Evolutionary conservation across 73 alveolate species (phyloP), one percentile per base, ranked within the genome.

Genomic region (Durusdinium trenchii): DNA sequence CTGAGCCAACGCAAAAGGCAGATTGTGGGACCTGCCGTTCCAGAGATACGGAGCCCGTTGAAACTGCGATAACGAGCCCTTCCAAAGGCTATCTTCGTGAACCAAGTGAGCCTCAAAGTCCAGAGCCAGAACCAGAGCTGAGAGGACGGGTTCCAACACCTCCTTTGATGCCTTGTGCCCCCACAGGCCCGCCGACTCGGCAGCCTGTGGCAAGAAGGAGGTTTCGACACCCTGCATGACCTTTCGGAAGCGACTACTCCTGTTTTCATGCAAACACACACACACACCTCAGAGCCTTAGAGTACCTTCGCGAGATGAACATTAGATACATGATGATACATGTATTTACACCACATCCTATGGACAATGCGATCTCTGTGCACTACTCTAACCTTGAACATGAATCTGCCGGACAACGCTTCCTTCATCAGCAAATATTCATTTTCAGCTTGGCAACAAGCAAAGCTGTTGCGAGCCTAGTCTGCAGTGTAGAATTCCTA

Each of bases 161-260:
- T 60, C 64, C 95, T 82, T 82, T 90, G 96, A 46, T 90, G 86
- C 96, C 96, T 75, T 90, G 75, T 64, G 96, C 96, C 86, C 96
- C 96, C 45, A 32, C 96, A 2, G 96, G 96, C n/a, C 54, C 86
- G 54, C 96, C 96, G 4, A 45, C 86, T 40, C 86, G 96, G 86
- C 96, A 90, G 42, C 96, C 96, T n/a, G 67, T 90, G 62, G 96
- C 87, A 50, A 75, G 96, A 73, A 64, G 96, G 96, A 62, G 96
- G 51, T 90, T 90, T 62, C 86, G 83, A 28, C 86, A 57, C 26
- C 71, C 69, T 82, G 92, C 92, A 82, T 82, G 92, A 82, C 48
- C 30, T 45, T 79, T 32, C 54, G 89, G 89, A 79, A 79, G 89
- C 87, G 18, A 60, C 52, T n/a, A n/a, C n/a, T n/a, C n/a, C n/a